Percentiles rank a stretch among this genome's conserved stretches.
Evolutionary conservation across 2,329 filamentous ascomycete genomes (phyloP).

Genomic region (Cladosporium sp.): DNA sequence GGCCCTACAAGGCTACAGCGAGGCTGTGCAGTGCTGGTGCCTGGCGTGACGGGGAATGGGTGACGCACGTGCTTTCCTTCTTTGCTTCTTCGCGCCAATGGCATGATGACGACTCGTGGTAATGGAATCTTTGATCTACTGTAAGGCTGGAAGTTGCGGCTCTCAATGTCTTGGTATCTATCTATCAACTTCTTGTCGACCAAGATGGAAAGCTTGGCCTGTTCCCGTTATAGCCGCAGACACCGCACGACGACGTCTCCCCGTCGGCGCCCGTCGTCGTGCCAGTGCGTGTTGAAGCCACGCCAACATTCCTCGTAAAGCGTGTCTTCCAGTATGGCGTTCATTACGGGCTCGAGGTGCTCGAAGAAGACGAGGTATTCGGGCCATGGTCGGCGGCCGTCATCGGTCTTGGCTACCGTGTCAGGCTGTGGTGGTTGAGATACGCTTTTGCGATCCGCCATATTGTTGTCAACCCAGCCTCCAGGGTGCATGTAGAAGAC

Average conservation of each 20-base stretch:
- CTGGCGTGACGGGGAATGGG: not conserved
- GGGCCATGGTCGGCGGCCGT: slow-evolving; percentile 35
- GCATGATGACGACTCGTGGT: not conserved
- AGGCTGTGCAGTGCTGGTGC: not conserved
- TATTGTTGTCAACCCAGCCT: slow-evolving; percentile 39
- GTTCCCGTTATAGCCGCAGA: not conserved
- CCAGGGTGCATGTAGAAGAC: slow-evolving; percentile 71
- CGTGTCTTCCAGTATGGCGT: slow-evolving; percentile 38
- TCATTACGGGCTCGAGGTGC: slow-evolving; percentile 51
- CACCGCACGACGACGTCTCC: slow-evolving; percentile 62
- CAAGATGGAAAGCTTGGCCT: not conserved
- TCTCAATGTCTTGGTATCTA: not conserved
- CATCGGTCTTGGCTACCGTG: slow-evolving; percentile 4
- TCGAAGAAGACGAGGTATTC: slow-evolving; percentile 52
- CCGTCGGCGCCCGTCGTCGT: slow-evolving; percentile 57
- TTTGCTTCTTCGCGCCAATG: not conserved
- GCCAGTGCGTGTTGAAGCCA: slow-evolving; percentile 58
- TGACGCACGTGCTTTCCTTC: not conserved
- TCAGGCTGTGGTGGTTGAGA: slow-evolving; percentile 14
- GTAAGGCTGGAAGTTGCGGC: not conserved
- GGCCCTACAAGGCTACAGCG: not conserved
- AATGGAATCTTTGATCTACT: not conserved
- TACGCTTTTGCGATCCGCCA: slow-evolving; percentile 27
- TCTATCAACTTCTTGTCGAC: not conserved
- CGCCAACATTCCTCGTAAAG: slow-evolving; percentile 57